Conservation (phyloP, 768 basidiomycete genomes). For the Exidia glandulosa region DNA sequence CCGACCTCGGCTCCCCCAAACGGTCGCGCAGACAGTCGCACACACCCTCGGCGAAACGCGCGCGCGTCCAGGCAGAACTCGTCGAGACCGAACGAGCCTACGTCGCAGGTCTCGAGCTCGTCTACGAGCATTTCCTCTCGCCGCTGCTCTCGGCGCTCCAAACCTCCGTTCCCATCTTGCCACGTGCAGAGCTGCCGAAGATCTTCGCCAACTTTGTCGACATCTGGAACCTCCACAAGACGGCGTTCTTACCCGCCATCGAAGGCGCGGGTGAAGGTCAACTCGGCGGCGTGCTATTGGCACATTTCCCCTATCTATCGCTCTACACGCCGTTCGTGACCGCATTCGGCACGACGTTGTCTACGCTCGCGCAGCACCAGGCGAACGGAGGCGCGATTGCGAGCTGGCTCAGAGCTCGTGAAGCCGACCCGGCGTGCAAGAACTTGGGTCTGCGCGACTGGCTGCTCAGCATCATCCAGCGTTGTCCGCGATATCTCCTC, state of each 20-base stretch:
- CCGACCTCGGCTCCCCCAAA: slow-evolving; percentile 21
- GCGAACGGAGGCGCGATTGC: slow-evolving; percentile 48
- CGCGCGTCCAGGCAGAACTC: slow-evolving; percentile 69
- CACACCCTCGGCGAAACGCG: slow-evolving; percentile 40
- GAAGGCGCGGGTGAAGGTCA: slow-evolving; percentile 22
- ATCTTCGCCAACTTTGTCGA: slow-evolving; percentile 86
- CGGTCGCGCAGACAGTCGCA: slow-evolving; percentile 20
- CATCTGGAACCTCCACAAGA: slow-evolving; percentile 80
- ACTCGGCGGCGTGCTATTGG: slow-evolving; percentile 35
- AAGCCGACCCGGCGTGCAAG: slow-evolving; percentile 58
- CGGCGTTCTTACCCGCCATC: slow-evolving; percentile 50
- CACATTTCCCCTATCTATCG: slow-evolving; percentile 82
- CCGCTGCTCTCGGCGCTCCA: slow-evolving; percentile 72
- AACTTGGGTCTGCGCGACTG: slow-evolving; percentile 74
- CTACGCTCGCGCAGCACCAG: slow-evolving; percentile 44
- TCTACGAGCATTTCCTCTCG: slow-evolving; percentile 80
- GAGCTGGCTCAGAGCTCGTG: slow-evolving; percentile 50
- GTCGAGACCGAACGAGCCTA: slow-evolving; percentile 74
- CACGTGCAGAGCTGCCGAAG: slow-evolving; percentile 54
- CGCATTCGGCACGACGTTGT: slow-evolving; percentile 56
- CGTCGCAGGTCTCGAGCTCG: slow-evolving; percentile 68
- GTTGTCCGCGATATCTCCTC: slow-evolving; percentile 78
- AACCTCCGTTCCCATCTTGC: slow-evolving; percentile 53
- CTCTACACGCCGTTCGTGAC: slow-evolving; percentile 80
- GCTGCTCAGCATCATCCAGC: slow-evolving; percentile 77